Conservation (phyloP, 2,329 filamentous ascomycete species). For the Diplocarpon mali region DNA sequence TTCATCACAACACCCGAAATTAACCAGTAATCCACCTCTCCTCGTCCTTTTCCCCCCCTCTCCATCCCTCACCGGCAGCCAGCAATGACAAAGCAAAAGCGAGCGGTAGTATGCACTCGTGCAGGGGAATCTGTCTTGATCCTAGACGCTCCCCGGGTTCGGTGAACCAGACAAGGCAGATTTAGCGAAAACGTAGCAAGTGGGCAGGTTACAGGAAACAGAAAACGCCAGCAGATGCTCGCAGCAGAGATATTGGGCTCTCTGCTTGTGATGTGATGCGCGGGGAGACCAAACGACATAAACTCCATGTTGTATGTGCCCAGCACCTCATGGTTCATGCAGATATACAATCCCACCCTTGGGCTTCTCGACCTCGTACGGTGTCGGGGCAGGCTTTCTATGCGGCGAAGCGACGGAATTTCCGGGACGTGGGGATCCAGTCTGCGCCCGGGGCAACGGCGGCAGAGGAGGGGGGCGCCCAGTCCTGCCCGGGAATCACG, state of each 20-base stretch:
- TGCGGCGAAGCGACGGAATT: conserved; percentile 14
- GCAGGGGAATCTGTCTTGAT: not conserved
- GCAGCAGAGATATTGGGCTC: not conserved
- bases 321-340: not conserved
- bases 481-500: conserved; percentile 10
- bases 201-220: too few species aligned
- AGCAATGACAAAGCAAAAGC: conserved; percentile 1
- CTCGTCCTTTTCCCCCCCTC: not conserved
- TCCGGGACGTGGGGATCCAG: conserved; percentile 7
- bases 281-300: not conserved
- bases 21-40: too few species aligned
- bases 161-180: too few species aligned
- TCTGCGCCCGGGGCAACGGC: conserved; percentile 6
- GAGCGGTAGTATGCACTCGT: conserved; percentile 3
- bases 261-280: too few species aligned
- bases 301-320: not conserved
- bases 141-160: too few species aligned
- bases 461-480: conserved; percentile 3
- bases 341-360: not conserved
- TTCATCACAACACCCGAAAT: not conserved
- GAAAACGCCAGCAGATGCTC: not conserved
- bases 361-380: not conserved
- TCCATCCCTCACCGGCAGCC: not conserved
- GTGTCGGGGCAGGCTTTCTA: conserved; percentile 1
- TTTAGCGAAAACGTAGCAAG: too few species aligned